Base-by-base conservation (phyloP, 352 stramenopile genomes). In the Achlya hypogyna region DNA sequence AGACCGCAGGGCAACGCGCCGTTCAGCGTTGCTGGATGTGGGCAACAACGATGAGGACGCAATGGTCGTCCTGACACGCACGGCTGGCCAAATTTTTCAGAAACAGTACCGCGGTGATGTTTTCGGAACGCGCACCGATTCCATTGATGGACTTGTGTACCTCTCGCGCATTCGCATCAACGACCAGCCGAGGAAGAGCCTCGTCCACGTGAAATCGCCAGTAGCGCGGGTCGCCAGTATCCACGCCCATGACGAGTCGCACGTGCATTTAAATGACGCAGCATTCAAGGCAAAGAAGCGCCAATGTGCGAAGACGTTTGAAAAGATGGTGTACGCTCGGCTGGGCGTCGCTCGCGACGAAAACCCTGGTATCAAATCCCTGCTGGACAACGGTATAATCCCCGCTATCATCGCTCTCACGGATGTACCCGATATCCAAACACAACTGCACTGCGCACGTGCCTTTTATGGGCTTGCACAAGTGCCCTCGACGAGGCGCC, bases 221-320 rank as follows among this genome's bases (percentile, higher is more conserved):
- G 23, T 34, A 6, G 29, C 14, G 23, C 49, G 29, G 6, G 22
- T 31, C 1, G 42, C 34, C 27, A 59, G n/a, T 8, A 23, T 54
- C 25, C 40, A 58, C 22, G 40, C 45, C 10, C 27, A 51, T 18
- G 58, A 56, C 12, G 42, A 20, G 12, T 18, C 42, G 27, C 14
- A 51, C 1, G n/a, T 53, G 20, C 29, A 64, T 29, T 27, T 65
- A 5, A 34, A 65, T 29, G 58, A 65, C 14, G 58, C 42, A 14
- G 58, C 27, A 5, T 65, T 42, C 45, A 32, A 38, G 12, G 42
- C 4, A 5, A 65, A 65, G 45, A 90, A 90, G 62, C 78, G 83
- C 0, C 76, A 80, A 6, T 92, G 83, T 32, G 83, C 83, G 8
- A 82, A 83, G 28, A 90, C 83, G 0, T 92, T 92, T 62, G 81